Evolutionary conservation across 73 alveolate species (phyloP).

Genomic region (Blepharisma stoltei): DNA sequence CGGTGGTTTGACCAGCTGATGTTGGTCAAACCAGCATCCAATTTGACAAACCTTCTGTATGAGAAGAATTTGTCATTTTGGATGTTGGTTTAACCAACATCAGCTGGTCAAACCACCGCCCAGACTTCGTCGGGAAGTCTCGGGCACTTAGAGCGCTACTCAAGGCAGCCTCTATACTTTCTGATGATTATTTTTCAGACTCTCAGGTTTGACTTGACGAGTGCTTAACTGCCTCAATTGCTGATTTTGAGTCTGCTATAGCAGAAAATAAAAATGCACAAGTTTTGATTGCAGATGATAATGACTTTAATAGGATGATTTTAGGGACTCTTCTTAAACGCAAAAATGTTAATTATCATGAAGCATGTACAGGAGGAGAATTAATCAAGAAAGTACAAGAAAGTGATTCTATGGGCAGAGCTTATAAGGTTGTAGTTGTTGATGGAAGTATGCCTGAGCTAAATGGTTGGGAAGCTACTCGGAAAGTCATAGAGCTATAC

Average conservation of each 20-base stretch:
- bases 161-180: too few species aligned
- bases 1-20: too few species aligned
- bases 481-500: too few species aligned
- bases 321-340: not conserved
- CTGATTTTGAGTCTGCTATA: not conserved
- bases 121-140: too few species aligned
- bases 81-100: too few species aligned
- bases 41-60: too few species aligned
- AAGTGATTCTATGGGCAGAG: not conserved
- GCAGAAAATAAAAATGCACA: not conserved
- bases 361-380: not conserved
- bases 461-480: too few species aligned
- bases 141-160: too few species aligned
- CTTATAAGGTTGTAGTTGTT: not conserved
- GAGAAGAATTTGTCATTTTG: too few species aligned
- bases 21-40: too few species aligned
- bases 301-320: not conserved
- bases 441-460: too few species aligned
- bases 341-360: not conserved
- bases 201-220: not conserved
- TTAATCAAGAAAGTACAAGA: not conserved
- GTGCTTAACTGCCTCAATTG: not conserved
- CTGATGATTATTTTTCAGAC: not conserved
- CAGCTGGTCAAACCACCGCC: too few species aligned
- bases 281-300: not conserved